Evolutionary conservation across 768 basidiomycete genomes (phyloP).

Genomic region (Crepidotus variabilis): DNA sequence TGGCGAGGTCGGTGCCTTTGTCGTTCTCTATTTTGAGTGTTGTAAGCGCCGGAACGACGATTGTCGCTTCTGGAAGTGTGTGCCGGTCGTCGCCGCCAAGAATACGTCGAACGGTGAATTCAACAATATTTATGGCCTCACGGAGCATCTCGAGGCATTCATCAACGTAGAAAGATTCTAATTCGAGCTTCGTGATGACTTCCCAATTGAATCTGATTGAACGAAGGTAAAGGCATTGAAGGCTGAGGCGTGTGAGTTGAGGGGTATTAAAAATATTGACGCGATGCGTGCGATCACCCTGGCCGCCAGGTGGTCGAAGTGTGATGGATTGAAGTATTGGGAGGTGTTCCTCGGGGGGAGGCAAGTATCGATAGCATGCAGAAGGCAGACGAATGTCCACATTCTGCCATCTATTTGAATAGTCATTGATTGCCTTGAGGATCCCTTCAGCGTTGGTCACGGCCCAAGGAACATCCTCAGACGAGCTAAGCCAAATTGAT

Average conservation of each 20-base stretch:
- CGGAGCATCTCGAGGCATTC: constrained; percentile 17
- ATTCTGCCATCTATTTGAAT: constrained; percentile 13
- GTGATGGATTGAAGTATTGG: constrained; percentile 12
- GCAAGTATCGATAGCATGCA: constrained; percentile 12
- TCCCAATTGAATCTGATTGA: constrained; percentile 14
- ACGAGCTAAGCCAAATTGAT: constrained; percentile 13
- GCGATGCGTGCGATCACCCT: constrained; percentile 14
- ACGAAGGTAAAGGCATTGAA: constrained; percentile 17
- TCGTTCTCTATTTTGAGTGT: constrained; percentile 14
- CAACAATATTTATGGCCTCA: constrained; percentile 11
- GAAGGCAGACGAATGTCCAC: constrained; percentile 17
- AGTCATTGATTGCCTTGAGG: constrained; percentile 11
- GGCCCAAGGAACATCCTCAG: constrained; percentile 15
- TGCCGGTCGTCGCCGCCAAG: constrained; percentile 19
- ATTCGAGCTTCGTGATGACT: constrained; percentile 13
- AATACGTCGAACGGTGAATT: constrained; percentile 10
- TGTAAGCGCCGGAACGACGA: constrained; percentile 11
- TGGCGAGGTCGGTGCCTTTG: constrained; percentile 13
- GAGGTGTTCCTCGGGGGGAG: constrained; percentile 10
- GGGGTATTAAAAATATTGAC: constrained; percentile 10
- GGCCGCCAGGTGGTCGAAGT: constrained; percentile 16
- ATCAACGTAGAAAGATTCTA: constrained; percentile 19
- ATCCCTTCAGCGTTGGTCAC: constrained; percentile 10
- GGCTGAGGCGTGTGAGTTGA: constrained; percentile 10
- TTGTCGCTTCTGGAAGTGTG: constrained; percentile 8